These are phyloP conservation scores for Ceratobasidium sp. DNA, from an alignment of 1,284 basidiomycete species.

Conservation along the genomic window DNA sequence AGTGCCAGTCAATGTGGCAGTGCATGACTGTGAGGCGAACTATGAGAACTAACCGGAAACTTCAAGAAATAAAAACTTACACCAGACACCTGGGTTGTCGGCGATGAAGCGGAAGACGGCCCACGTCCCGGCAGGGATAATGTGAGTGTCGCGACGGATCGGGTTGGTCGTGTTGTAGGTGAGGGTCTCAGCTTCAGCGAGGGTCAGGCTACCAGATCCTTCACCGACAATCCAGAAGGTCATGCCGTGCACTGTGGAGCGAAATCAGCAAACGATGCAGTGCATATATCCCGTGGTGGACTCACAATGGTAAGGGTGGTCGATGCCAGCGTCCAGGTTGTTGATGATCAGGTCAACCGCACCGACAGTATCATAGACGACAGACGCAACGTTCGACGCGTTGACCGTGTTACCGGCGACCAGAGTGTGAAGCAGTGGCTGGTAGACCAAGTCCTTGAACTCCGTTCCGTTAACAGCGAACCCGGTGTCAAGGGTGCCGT, in stretches of 20 bases:
- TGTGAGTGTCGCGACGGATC: slow-evolving; percentile 45
- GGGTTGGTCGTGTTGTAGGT: slow-evolving; percentile 44
- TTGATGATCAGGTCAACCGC: slow-evolving; percentile 47
- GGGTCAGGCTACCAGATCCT: slow-evolving; percentile 41
- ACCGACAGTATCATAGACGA: neutral
- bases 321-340: slow-evolving; percentile 40
- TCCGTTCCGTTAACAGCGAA: slow-evolving; percentile 27
- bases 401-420: slow-evolving; percentile 41
- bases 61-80: slow-evolving; percentile 6
- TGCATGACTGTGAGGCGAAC: slow-evolving; percentile 22
- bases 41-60: neutral
- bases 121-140: slow-evolving; percentile 44
- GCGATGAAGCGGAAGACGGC: slow-evolving; percentile 46
- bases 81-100: slow-evolving; percentile 43
- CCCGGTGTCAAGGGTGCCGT: slow-evolving; percentile 37
- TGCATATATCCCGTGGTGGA: neutral
- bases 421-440: slow-evolving; percentile 43
- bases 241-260: slow-evolving; percentile 41
- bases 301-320: slow-evolving; percentile 30
- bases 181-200: slow-evolving; percentile 32
- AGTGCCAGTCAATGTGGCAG: slow-evolving; percentile 35
- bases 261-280: neutral
- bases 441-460: slow-evolving; percentile 38
- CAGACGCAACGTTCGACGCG: slow-evolving; percentile 18
- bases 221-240: slow-evolving; percentile 48